These are phyloP conservation scores for Epichloe uncinata DNA, from an alignment of 2,329 filamentous ascomycete genomes.

Conservation along the genomic window DNA sequence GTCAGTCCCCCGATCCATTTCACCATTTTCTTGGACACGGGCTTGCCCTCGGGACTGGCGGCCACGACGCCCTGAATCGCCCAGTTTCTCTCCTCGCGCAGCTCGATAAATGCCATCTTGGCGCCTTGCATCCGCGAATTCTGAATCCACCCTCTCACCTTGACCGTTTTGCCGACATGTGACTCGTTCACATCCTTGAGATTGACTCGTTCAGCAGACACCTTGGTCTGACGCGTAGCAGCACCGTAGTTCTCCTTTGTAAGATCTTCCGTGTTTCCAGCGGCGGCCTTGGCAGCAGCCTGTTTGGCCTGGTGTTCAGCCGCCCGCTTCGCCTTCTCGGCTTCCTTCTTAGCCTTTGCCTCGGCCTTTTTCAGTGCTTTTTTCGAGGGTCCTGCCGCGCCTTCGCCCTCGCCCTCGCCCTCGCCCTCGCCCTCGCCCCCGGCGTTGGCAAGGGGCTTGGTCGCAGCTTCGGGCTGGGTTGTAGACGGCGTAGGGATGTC, in stretches of 20 bases:
- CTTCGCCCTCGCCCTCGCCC: neutral
- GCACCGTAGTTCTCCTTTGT: slow-evolving; percentile 62
- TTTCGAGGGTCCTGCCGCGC: slow-evolving; percentile 27
- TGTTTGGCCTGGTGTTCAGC: slow-evolving; percentile 64
- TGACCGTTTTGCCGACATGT: slow-evolving; percentile 56
- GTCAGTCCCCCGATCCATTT: slow-evolving; percentile 74
- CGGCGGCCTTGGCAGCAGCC: slow-evolving; percentile 52
- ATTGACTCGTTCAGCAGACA: slow-evolving; percentile 42
- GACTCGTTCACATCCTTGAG: slow-evolving; percentile 52
- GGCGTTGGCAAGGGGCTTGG: neutral
- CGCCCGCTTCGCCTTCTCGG: slow-evolving; percentile 57
- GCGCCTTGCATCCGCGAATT: slow-evolving; percentile 25
- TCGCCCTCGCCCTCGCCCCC: too few relatives aligned
- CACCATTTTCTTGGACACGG: slow-evolving; percentile 66
- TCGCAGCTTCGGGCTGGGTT: neutral
- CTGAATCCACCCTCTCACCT: slow-evolving; percentile 52
- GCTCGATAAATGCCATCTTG: slow-evolving; percentile 76
- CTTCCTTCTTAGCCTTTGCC: slow-evolving; percentile 79
- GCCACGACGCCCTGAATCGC: slow-evolving; percentile 67
- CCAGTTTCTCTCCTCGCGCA: slow-evolving; percentile 58
- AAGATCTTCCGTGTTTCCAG: slow-evolving; percentile 52
- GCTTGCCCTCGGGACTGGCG: slow-evolving; percentile 48
- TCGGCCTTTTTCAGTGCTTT: slow-evolving; percentile 77
- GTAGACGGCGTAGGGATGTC: slow-evolving; percentile 4
- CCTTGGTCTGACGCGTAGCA: slow-evolving; percentile 38